These are phyloP conservation scores for Coniochaeta ligniaria DNA, from an alignment of 2,329 filamentous ascomycete genomes.

Conservation along the genomic window DNA sequence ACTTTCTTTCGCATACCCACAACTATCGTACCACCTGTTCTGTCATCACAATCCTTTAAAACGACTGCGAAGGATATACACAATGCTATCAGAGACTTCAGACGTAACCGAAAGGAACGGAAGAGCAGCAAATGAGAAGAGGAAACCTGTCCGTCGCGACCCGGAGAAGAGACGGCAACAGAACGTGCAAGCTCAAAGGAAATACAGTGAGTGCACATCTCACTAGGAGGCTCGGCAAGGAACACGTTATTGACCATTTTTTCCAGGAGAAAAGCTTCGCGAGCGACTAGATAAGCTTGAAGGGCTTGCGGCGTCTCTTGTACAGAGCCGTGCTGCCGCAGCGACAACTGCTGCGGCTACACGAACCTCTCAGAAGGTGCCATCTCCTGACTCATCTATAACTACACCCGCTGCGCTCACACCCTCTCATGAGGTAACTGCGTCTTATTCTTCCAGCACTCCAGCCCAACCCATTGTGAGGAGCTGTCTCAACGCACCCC, in stretches of 20 bases:
- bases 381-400: neutral
- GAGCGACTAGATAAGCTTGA: slow-evolving; percentile 12
- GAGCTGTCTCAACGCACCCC: neutral
- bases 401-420: neutral
- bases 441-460: neutral
- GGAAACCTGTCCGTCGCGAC: slow-evolving; percentile 10
- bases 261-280: slow-evolving; percentile 10
- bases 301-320: slow-evolving; percentile 7
- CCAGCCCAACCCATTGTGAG: neutral
- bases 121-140: slow-evolving; percentile 2
- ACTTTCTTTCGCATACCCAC: neutral
- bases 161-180: slow-evolving; percentile 16
- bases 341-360: neutral
- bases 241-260: neutral
- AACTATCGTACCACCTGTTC: neutral
- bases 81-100: neutral
- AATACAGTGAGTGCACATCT: slow-evolving; percentile 12
- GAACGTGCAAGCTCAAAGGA: slow-evolving; percentile 16
- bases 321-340: neutral
- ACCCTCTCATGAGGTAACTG: neutral
- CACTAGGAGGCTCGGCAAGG: neutral
- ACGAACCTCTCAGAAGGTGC: neutral
- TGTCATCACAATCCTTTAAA: neutral
- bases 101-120: neutral
- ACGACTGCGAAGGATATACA: neutral